Evolutionary conservation across 169 alveolate species (phyloP), one percentile per base, ranked within the genome.

Genomic region (Cryptosporidium baileyi): DNA sequence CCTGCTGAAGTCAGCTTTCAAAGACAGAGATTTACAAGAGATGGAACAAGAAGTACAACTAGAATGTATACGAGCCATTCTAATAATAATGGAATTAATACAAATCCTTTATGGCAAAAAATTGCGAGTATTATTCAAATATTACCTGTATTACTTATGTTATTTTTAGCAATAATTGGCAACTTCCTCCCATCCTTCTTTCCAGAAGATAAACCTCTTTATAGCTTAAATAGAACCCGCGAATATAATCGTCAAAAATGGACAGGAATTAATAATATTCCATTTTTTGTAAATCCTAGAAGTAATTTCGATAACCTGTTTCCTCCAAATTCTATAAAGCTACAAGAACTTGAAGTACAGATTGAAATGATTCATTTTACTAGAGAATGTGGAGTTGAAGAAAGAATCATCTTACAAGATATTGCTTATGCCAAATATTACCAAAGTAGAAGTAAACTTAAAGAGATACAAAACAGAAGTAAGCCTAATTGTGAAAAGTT

Each of bases 401-500:
- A 74, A 15, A 74, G 85, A n/a, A 57, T 49, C 19, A 51, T 74
- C 13, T 34, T 74, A 22, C 85, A 74, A 7, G 85, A 74, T n/a
- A 74, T 74, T 11, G 85, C 85, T 3, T 74, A 74, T 24, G 85
- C 85, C 7, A 74, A 74, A 24, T 74, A 74, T 47, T 74, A 74
- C 57, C 85, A 74, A 30, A 74, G 60, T 13, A 32, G 60, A 26
- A 41, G 60, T 19, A 74, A 74, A 15, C 59, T 74, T 4, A 40
- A 57, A 24, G 85, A 74, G 30, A 74, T 74, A 8, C 85, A 74
- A 24, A 74, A 38, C 22, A 74, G 85, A 41, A 32, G 43, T 15
- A 74, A 74, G 8, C 85, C 85, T 15, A 74, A 74, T 41, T 74
- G 85, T 26, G 85, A 74, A 38, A 74, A 74, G 40, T 59, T 74